Evolutionary conservation across 352 stramenopile species (phyloP), one percentile per base, ranked within the genome.

Genomic region (Phytophthora melonis): DNA sequence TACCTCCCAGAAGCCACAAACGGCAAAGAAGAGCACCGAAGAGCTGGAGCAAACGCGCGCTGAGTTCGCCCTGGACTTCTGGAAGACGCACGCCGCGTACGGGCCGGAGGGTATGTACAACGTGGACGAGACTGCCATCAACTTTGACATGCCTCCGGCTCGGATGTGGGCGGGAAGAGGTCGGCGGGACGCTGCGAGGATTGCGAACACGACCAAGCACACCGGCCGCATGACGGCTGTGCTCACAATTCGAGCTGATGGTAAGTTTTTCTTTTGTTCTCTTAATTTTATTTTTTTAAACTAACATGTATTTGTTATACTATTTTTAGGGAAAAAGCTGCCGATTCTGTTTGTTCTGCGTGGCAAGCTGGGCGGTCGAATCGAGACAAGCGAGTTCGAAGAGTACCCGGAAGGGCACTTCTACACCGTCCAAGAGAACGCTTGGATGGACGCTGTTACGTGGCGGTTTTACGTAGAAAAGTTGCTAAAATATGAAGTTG

Each of bases 401-500:
- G 41, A 19, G 1, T 70, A 39, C 16, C 54, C 63, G 16, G 11
- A 13, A 19, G 55, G 56, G 0, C 54, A 65, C 23, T 50, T 41
- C 10, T 16, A 41, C 10, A 41, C 34, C 34, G 27, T 58, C 2
- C 54, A 63, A 19, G 63, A 52, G 21, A 58, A 63, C 2, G 30
- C 53, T 4, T 70, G 30, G 63, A 63, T 63, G n/a, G 63, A 70
- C 14, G 27, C 23, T 10, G 32, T 41, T 19, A 14, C 16, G 9
- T 52, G 54, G 63, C 36, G 27, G 2, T 58, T 59, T 30, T 65
- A 55, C 19, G 53, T 59, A 1, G 11, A 43, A 18, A 23, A 16
- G 3, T 39, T 64, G 8, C 16, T 65, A 56, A 55, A 60, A 25
- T 70, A 58, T 19, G n/a, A 63, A 30, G 61, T 70, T 47, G 25